Base-by-base conservation (phyloP, 345 rosid species). In the Eutrema japonicum region DNA sequence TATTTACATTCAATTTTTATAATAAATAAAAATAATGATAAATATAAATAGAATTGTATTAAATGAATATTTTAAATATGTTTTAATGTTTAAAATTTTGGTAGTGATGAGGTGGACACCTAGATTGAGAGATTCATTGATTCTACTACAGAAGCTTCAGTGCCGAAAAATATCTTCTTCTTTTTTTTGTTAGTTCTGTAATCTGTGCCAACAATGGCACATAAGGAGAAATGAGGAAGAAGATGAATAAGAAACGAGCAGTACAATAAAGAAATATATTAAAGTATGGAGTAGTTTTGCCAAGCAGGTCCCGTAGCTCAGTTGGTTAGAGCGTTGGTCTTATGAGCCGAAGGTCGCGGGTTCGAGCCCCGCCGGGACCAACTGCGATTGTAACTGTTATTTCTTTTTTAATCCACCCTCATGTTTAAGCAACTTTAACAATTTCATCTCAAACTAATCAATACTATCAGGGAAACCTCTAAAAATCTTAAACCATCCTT, bases 261-360 rank as follows among this genome's bases (percentile, higher is more conserved):
- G 2, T 2, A 6, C 0, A 11, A 3, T 0, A 26, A 1, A 14
- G 1, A 1, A 12, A 12, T 6, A 41, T 2, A 27, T 13, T 1
- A 0, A 0, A 0, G 0, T 42, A 16, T 30, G 4, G 1, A n/a
- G 51, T 0, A 12, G 0, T 0, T 0, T 0, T 4, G 0, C 0
- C 30, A 52, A 11, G 14, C 0, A 47, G 55, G 89, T 91, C 97
- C 95, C 90, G 95, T 91, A 91, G 98, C 96, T 93, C 96, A 91
- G 98, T 89, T 89, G 98, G 96, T 89, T 91, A 91, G 97, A 91
- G 95, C 96, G 93, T 91, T 89, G 98, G 93, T 91, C 95, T 91
- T 87, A 88, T 91, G 92, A 91, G 92, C 92, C 92, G 89, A 90
- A 85, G 90, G 96, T 88, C 88, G 89, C 96, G 88, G 88, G 89